Base-by-base conservation (phyloP, 768 basidiomycete species). In the Leccinum imitatum region DNA sequence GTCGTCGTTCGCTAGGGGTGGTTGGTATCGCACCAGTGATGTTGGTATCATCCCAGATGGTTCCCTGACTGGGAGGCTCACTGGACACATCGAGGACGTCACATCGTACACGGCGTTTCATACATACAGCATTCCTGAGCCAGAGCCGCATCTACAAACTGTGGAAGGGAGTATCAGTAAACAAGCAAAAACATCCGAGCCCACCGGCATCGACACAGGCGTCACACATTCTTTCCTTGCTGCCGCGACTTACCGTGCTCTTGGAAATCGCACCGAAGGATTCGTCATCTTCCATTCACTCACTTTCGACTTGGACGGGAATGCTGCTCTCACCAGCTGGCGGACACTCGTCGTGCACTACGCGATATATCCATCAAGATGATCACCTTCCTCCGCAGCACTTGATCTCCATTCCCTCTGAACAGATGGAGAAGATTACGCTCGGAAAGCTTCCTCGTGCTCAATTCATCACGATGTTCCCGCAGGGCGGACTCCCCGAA, bases 21-120 rank as follows among this genome's bases (percentile, higher is more conserved):
- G 79, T 2, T 86, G 85, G 84, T 81, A 81, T 68, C 80, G 78
- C 68, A 84, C 84, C 19, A 84, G 85, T 15, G 85, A 87, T 62
- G 67, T 81, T 13, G 82, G 78, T 21, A 66, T 72, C 33, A 68
- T 81, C 44, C n/a, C 65, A 56, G 63, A 69, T 11, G 70, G 71
- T 14, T 63, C 67, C 23, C 63, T 79, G 27, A 27, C 27, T 27
- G 27, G 27, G 50, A 65, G 73, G 41, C 65, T 79, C 35, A 65
- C 72, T 51, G 76, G 76, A 19, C 44, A 17, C 19, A 46, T 46
- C 44, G n/a, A 14, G 60, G 75, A 77, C 23, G 71, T 67, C 27
- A 62, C 59, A 77, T 77, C 61, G 74, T 77, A 59, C 76, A 78
- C 48, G 48, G 44, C 19, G 23, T 21, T 13, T 50, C 27, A 27